These are phyloP conservation scores for Lyophyllum shimeji DNA, from an alignment of 768 basidiomycete genomes.

Conservation along the genomic window DNA sequence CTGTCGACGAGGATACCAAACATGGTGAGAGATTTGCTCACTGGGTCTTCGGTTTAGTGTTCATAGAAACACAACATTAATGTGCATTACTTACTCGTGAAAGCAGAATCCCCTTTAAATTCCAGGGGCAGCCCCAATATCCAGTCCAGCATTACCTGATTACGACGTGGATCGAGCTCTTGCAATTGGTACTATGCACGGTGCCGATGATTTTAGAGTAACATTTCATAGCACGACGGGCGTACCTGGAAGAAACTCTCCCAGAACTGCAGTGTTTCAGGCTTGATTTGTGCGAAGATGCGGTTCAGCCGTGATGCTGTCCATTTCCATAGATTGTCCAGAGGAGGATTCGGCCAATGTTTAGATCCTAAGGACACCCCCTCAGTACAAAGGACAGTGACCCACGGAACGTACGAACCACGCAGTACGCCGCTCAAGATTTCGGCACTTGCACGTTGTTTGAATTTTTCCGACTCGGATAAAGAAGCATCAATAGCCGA, in stretches of 20 bases:
- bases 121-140: slow-evolving; percentile 75
- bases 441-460: slow-evolving; percentile 74
- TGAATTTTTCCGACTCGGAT: slow-evolving; percentile 72
- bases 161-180: slow-evolving; percentile 80
- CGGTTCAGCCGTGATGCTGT: slow-evolving; percentile 54
- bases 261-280: slow-evolving; percentile 82
- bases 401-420: slow-evolving; percentile 40
- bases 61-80: background rate
- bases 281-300: slow-evolving; percentile 76
- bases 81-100: slow-evolving; percentile 61
- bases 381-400: background rate
- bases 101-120: slow-evolving; percentile 83
- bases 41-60: slow-evolving; percentile 34
- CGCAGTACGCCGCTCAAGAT: slow-evolving; percentile 72
- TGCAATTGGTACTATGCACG: slow-evolving; percentile 47
- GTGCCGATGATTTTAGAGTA: background rate
- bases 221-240: background rate
- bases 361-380: slow-evolving; percentile 58
- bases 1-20: slow-evolving; percentile 67
- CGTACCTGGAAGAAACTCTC: slow-evolving; percentile 61
- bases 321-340: slow-evolving; percentile 73
- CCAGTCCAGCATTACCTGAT: slow-evolving; percentile 72
- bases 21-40: slow-evolving; percentile 72
- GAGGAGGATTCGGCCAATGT: slow-evolving; percentile 67
- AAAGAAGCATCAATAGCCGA: slow-evolving; percentile 60